These are phyloP conservation scores for Thielaviopsis musarum DNA, from an alignment of 2,329 filamentous ascomycete species.

Conservation along the genomic window DNA sequence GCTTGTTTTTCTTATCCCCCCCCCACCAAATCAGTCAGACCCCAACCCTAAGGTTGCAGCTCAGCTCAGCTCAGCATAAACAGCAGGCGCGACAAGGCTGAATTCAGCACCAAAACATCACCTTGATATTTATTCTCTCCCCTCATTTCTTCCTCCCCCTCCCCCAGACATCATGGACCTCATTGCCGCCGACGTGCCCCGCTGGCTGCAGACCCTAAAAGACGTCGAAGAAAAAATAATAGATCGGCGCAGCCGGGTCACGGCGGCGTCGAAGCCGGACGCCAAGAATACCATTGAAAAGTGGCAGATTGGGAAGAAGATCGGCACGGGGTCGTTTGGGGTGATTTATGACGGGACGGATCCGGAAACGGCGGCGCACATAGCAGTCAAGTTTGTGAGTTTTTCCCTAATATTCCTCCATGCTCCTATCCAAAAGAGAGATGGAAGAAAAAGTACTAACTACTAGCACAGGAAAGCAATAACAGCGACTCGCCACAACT, in stretches of 20 bases:
- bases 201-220: constrained; percentile 6
- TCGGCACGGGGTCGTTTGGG: constrained; percentile 10
- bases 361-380: not conserved
- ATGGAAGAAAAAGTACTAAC: too few relatives aligned
- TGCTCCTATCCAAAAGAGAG: too few relatives aligned
- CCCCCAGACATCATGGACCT: not conserved
- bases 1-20: too few relatives aligned
- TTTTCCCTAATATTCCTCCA: too few relatives aligned
- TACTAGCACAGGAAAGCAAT: constrained; percentile 6
- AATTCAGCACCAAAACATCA: too few relatives aligned
- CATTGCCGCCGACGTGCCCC: not conserved
- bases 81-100: too few relatives aligned
- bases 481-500: constrained; percentile 9
- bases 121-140: too few relatives aligned
- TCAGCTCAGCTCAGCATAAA: too few relatives aligned
- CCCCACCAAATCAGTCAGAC: too few relatives aligned
- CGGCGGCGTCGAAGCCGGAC: not conserved
- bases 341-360: constrained; percentile 8
- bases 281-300: not conserved
- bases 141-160: too few relatives aligned
- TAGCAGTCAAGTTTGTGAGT: constrained; percentile 10
- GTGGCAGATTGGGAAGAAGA: constrained; percentile 2
- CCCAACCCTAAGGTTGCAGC: too few relatives aligned
- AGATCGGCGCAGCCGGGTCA: not conserved
- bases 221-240: not conserved